Evolutionary conservation across 2,329 filamentous ascomycete species (phyloP).

Genomic region (Cercospora beticola): DNA sequence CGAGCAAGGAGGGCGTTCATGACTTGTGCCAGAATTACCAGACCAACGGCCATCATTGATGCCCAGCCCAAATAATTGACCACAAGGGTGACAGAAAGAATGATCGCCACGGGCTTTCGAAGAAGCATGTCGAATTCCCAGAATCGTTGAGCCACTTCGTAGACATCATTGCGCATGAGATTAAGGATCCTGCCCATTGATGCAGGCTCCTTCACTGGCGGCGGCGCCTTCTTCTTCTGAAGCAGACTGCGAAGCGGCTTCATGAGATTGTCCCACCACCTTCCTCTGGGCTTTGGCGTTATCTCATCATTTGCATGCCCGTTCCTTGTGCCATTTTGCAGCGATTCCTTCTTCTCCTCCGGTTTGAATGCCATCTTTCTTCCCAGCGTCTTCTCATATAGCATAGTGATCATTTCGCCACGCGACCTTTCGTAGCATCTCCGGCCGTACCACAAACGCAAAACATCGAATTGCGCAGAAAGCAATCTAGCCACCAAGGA

Average conservation of each 20-base stretch:
- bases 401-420: constrained; percentile 82
- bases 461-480: constrained; percentile 64
- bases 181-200: constrained; percentile 91
- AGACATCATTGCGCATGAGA: constrained; percentile 76
- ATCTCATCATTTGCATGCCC: constrained; percentile 7
- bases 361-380: constrained; percentile 56
- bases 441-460: constrained; percentile 78
- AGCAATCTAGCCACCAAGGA: constrained; percentile 62
- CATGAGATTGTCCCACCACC: neutral
- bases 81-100: constrained; percentile 71
- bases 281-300: constrained; percentile 1
- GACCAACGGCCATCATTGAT: constrained; percentile 68
- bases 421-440: constrained; percentile 80
- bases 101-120: constrained; percentile 72
- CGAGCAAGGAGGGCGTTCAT: constrained; percentile 69
- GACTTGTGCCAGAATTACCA: constrained; percentile 60
- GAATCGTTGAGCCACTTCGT: constrained; percentile 76
- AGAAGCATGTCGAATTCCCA: constrained; percentile 83
- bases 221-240: constrained; percentile 31
- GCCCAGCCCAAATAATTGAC: constrained; percentile 79
- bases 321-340: constrained; percentile 29
- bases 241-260: constrained; percentile 20
- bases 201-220: constrained; percentile 57
- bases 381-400: constrained; percentile 74
- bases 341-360: constrained; percentile 13